Conservation (phyloP, 257 asterid genomes). For the Mentha longifolia region DNA sequence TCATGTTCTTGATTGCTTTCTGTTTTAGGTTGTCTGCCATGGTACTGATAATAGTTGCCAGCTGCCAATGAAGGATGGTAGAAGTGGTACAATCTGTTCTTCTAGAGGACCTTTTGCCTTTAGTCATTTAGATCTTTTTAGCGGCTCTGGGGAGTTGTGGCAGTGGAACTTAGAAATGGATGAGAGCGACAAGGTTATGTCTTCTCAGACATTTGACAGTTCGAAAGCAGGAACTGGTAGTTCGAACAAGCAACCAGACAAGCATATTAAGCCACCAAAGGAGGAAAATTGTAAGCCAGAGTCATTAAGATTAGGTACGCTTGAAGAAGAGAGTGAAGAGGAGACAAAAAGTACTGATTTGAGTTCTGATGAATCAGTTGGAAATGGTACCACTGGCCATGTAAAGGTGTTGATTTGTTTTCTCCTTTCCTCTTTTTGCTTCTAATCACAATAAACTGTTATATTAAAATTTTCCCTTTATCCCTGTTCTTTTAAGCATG, state of each 20-base stretch:
- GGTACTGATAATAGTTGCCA: conserved; percentile 44
- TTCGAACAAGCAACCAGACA: conserved; percentile 48
- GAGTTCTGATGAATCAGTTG: conserved; percentile 56
- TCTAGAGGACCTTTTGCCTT: conserved; percentile 63
- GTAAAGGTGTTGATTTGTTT: conserved; percentile 44
- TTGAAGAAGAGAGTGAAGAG: conserved; percentile 80
- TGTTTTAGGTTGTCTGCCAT: conserved; percentile 46
- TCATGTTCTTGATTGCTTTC: conserved; percentile 34
- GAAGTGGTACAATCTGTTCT: conserved; percentile 47
- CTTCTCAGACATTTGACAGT: conserved; percentile 45
- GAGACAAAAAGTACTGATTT: conserved; percentile 59
- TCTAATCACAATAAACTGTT: conserved; percentile 12
- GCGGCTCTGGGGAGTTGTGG: conserved; percentile 97
- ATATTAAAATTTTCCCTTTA: conserved; percentile 3
- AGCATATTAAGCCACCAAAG: conserved; percentile 47
- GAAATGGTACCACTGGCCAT: conserved; percentile 42
- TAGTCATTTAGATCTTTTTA: conserved; percentile 87
- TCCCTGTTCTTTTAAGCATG: conserved; percentile 12
- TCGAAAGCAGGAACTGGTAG: conserved; percentile 42
- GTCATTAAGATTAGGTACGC: conserved; percentile 53
- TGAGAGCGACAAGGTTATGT: conserved; percentile 43
- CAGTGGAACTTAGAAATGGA: conserved; percentile 78
- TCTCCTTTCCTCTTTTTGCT: background rate
- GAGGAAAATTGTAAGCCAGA: conserved; percentile 53
- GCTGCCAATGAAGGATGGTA: conserved; percentile 47